Evolutionary conservation across 192 early-diverging fungal genomes (phyloP).

Genomic region (Thoreauomyces humboldtii): DNA sequence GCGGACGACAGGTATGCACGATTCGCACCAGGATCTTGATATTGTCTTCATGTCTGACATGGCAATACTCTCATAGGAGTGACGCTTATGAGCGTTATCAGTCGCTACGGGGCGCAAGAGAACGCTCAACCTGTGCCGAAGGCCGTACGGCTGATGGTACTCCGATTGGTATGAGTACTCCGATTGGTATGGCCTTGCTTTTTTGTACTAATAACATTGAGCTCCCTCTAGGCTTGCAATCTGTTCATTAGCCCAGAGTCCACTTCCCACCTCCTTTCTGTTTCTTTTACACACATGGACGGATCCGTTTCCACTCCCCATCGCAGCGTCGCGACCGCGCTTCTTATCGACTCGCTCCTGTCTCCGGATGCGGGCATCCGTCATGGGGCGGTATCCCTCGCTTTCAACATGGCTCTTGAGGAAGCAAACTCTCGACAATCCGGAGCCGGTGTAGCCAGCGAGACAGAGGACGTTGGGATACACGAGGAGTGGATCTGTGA

Average conservation of each 20-base stretch:
- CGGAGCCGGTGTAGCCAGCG: conserved; percentile 15
- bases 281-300: conserved; percentile 6
- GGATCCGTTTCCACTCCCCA: conserved; percentile 35
- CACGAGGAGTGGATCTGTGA: conserved; percentile 74
- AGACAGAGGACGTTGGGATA: conserved; percentile 28
- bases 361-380: conserved; percentile 51
- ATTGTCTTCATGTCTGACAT: background rate
- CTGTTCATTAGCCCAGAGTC: conserved; percentile 45
- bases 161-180: conserved; percentile 62
- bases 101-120: conserved; percentile 5
- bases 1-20: conserved; percentile 1
- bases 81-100: conserved; percentile 25
- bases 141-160: conserved; percentile 53
- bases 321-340: conserved; percentile 53
- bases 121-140: conserved; percentile 39
- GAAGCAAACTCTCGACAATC: conserved; percentile 43
- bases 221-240: conserved; percentile 49
- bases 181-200: too few species aligned
- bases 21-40: background rate
- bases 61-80: conserved; percentile 5
- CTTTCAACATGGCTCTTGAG: conserved; percentile 62
- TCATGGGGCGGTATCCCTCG: conserved; percentile 63
- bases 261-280: conserved; percentile 30
- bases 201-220: too few species aligned
- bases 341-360: conserved; percentile 62